Conservation (phyloP, 2,329 filamentous ascomycete species). For the Hawksworthiomyces lignivorus region DNA sequence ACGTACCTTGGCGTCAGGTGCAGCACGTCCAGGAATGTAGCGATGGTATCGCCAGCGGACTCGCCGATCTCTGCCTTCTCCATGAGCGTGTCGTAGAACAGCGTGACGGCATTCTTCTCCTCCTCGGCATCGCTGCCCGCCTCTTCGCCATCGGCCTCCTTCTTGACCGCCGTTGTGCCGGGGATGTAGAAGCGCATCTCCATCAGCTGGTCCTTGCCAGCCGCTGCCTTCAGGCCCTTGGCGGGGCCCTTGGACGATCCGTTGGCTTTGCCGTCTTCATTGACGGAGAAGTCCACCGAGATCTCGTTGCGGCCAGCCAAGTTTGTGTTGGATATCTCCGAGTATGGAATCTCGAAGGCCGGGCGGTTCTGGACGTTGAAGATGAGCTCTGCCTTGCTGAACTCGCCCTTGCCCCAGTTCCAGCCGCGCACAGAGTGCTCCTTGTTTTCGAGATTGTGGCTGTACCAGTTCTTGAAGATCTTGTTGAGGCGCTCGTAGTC, state of each 20-base stretch:
- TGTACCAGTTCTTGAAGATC: slow-evolving; percentile 98
- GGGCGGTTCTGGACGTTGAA: slow-evolving; percentile 97
- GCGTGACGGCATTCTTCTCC: slow-evolving; percentile 88
- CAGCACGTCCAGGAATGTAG: slow-evolving; percentile 91
- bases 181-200: slow-evolving; percentile 99
- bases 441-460: slow-evolving; percentile 81
- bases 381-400: slow-evolving; percentile 85
- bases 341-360: slow-evolving; percentile 93
- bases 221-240: slow-evolving; percentile 82
- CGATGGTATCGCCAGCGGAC: slow-evolving; percentile 96
- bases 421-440: slow-evolving; percentile 93
- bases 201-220: slow-evolving; percentile 84
- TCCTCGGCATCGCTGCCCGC: slow-evolving; percentile 61
- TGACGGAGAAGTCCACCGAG: slow-evolving; percentile 83
- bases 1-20: slow-evolving; percentile 85
- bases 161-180: slow-evolving; percentile 75
- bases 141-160: slow-evolving; percentile 65
- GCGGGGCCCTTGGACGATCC: slow-evolving; percentile 63
- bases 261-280: slow-evolving; percentile 65
- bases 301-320: slow-evolving; percentile 96
- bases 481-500: slow-evolving; percentile 87
- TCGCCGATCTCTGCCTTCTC: slow-evolving; percentile 99
- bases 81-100: slow-evolving; percentile 98
- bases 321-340: slow-evolving; percentile 96
- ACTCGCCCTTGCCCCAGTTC: slow-evolving; percentile 99